These are phyloP conservation scores for Globisporangium alternatum DNA, from an alignment of 352 stramenopile genomes.

Conservation along the genomic window DNA sequence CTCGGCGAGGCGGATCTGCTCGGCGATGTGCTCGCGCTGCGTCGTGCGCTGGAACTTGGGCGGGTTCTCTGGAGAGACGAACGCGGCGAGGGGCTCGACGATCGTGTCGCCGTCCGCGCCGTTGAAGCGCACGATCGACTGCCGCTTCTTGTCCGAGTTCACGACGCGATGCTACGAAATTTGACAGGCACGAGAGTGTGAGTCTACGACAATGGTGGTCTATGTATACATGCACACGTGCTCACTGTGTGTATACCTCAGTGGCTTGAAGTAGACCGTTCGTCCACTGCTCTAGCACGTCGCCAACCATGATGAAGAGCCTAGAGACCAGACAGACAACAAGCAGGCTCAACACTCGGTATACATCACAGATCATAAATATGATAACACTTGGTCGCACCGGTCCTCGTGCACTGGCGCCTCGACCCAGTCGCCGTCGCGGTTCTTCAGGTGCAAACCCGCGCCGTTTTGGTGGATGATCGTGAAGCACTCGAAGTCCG, in stretches of 20 bases:
- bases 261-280: conserved; percentile 72
- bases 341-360: not conserved
- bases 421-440: conserved; percentile 62
- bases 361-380: not conserved
- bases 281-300: conserved; percentile 82
- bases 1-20: conserved; percentile 49
- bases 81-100: conserved; percentile 56
- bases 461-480: conserved; percentile 83
- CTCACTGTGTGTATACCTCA: conserved; percentile 34
- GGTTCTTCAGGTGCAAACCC: conserved; percentile 63
- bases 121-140: conserved; percentile 85
- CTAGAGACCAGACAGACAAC: conserved; percentile 14
- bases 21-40: conserved; percentile 58
- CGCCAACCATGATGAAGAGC: conserved; percentile 77
- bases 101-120: conserved; percentile 68
- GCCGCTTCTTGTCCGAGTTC: conserved; percentile 68
- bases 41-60: conserved; percentile 60
- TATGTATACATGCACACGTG: not conserved
- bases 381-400: conserved; percentile 16
- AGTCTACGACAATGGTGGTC: not conserved
- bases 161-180: conserved; percentile 64
- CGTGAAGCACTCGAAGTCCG: conserved; percentile 84
- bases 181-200: not conserved
- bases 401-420: conserved; percentile 66
- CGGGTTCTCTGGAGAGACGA: conserved; percentile 48